Base-by-base conservation (phyloP, 2,329 filamentous ascomycete genomes). In the Colletotrichum australisinense region DNA sequence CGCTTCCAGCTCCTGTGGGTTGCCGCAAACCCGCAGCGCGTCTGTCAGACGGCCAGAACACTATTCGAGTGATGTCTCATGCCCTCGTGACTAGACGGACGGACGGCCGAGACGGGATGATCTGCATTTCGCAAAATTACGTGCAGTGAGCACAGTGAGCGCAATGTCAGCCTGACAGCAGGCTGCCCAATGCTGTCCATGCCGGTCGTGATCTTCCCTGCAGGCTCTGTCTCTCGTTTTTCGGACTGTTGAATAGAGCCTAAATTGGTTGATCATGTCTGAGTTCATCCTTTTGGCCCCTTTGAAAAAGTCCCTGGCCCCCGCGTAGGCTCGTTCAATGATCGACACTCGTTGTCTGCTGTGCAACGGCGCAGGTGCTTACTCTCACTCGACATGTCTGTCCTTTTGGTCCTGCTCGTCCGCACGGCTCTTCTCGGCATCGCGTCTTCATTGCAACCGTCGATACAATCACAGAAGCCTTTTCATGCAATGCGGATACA, bases 91-190 rank as follows among this genome's bases (percentile, higher is more conserved):
- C 57, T 42, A 42, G 38, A 7, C 38, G 38, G 14, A 19, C 38
- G 38, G 14, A 19, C 38, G 38, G 38, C 14, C 38, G 16, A 42
- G 57, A 60, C 19, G 42, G 19, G 57, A 60, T 14, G 57, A 63
- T 72, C 52, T 57, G 52, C 69, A 42, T 5, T 42, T 42, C 42
- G 26, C 57, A 69, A 49, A 14, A 63, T 63, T 72, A 69, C 65
- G 53, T 63, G 28, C 52, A 60, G 56, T 8, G 14, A 42, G 14
- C 14, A 5, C 38, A 42, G 14, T 42, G 14, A 42, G 38, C 14
- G 38, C 38, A 42, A 2, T 42, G 16, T 46, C 57, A 24, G 63
- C 42, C 55, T 5, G 38, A 53, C 11, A 24, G 19, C 46, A 32
- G 46, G 19, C 38, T 16, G 42, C 26, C 56, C 57, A 53, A 67